Conservation (phyloP, 805 yeast species). For the Alloascoidea hylecoeti region DNA sequence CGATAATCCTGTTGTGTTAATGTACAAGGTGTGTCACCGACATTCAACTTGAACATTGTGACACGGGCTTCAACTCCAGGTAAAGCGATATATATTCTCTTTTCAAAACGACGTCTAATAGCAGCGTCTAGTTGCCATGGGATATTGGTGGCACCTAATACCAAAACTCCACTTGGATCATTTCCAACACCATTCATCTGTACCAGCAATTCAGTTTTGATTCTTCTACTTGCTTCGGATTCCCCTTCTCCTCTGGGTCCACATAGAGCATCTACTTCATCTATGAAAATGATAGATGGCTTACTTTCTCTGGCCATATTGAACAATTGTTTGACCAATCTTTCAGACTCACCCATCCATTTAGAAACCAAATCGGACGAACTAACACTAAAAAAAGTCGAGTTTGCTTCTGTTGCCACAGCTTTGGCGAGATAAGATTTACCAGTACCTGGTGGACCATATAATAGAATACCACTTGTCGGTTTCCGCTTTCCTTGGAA, state of each 20-base stretch:
- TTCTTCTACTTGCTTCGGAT: slow-evolving; percentile 90
- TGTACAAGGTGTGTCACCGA: slow-evolving; percentile 79
- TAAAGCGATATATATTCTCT: slow-evolving; percentile 85
- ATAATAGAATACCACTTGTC: slow-evolving; percentile 73
- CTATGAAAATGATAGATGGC: slow-evolving; percentile 92
- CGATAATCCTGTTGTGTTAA: slow-evolving; percentile 61
- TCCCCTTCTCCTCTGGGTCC: slow-evolving; percentile 98
- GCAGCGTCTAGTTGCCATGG: slow-evolving; percentile 99
- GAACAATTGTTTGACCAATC: slow-evolving; percentile 89
- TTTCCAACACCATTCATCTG: slow-evolving; percentile 99
- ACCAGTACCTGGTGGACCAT: slow-evolving; percentile 97
- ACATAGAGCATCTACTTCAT: slow-evolving; percentile 95
- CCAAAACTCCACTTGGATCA: slow-evolving; percentile 84
- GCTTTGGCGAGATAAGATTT: slow-evolving; percentile 95
- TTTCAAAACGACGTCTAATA: slow-evolving; percentile 89
- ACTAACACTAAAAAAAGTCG: slow-evolving; percentile 93
- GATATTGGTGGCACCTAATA: slow-evolving; percentile 93
- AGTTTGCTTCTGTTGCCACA: slow-evolving; percentile 96
- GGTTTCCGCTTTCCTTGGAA: slow-evolving; percentile 94
- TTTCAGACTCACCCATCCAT: slow-evolving; percentile 99
- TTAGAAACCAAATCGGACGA: slow-evolving; percentile 92
- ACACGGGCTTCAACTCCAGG: slow-evolving; percentile 92
- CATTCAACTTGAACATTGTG: slow-evolving; percentile 87
- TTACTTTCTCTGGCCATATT: slow-evolving; percentile 93
- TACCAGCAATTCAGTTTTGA: slow-evolving; percentile 88